Conservation (phyloP, 2,329 filamentous ascomycete species). For the Xylaria sp. region DNA sequence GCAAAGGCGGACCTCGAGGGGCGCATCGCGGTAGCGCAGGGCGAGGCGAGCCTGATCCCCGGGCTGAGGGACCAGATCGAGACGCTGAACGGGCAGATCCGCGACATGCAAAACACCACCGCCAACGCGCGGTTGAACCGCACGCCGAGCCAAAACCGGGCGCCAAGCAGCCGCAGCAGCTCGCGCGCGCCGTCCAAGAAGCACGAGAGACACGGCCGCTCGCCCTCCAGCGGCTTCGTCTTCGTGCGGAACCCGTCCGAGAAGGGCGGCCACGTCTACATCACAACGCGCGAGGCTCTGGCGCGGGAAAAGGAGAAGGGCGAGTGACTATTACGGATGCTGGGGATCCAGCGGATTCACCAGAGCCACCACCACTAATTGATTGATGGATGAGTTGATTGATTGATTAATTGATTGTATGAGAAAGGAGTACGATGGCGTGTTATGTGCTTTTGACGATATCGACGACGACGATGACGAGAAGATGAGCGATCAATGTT, state of each 20-base stretch:
- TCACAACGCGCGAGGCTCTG: slow-evolving; percentile 48
- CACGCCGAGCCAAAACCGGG: slow-evolving; percentile 38
- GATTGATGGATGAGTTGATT: not conserved
- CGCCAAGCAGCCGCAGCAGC: slow-evolving; percentile 45
- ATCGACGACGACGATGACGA: slow-evolving; percentile 20
- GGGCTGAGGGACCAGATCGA: slow-evolving; percentile 43
- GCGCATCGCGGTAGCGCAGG: slow-evolving; percentile 22
- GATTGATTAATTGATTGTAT: slow-evolving; percentile 3
- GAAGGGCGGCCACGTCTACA: slow-evolving; percentile 41
- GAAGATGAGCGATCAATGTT: slow-evolving; percentile 22
- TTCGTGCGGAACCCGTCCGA: slow-evolving; percentile 45
- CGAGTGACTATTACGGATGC: slow-evolving; percentile 36
- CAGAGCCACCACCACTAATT: slow-evolving; percentile 5
- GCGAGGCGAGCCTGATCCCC: slow-evolving; percentile 43
- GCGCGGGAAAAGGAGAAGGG: slow-evolving; percentile 41
- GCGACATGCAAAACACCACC: slow-evolving; percentile 37
- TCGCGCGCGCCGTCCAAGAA: slow-evolving; percentile 44
- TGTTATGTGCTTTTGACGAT: slow-evolving; percentile 7
- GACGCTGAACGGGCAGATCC: slow-evolving; percentile 38
- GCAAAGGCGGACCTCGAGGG: slow-evolving; percentile 39
- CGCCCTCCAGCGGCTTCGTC: slow-evolving; percentile 44
- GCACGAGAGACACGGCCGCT: slow-evolving; percentile 47
- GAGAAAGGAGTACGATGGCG: slow-evolving; percentile 3
- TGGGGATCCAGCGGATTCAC: slow-evolving; percentile 23
- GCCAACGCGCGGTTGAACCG: slow-evolving; percentile 29